Conservation (phyloP, 1,139 yeast species). For the Ogataea hybrid region DNA sequence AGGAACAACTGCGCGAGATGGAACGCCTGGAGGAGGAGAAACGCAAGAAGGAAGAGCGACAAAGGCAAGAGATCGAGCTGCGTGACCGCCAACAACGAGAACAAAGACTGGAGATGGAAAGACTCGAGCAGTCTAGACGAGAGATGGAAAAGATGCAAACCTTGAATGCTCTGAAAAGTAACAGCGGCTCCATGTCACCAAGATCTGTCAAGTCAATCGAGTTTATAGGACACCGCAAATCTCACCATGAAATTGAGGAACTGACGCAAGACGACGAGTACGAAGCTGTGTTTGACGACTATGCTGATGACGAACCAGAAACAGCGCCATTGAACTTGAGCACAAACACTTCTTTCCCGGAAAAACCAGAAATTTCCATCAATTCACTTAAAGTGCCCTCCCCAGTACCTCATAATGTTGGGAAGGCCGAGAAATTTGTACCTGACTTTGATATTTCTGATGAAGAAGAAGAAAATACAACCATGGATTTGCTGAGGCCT, state of each 20-base stretch:
- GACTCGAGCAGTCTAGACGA: background rate
- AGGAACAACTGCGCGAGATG: constrained; percentile 1
- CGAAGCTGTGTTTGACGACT: constrained; percentile 21
- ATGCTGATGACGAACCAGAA: constrained; percentile 18
- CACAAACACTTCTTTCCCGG: background rate
- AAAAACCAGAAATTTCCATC: constrained; percentile 3
- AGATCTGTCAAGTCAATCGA: constrained; percentile 20
- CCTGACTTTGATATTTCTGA: constrained; percentile 9
- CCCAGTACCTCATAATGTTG: background rate
- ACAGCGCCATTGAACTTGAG: constrained; percentile 25
- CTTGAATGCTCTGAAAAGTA: background rate
- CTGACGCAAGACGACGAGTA: constrained; percentile 19
- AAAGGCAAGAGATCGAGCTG: background rate
- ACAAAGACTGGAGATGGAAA: background rate
- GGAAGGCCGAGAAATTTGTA: constrained; percentile 9
- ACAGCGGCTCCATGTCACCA: constrained; percentile 9
- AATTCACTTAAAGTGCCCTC: constrained; percentile 1
- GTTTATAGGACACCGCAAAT: constrained; percentile 23
- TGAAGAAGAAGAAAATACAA: constrained; percentile 12
- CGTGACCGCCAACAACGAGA: background rate
- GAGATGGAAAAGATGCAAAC: background rate
- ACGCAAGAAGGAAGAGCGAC: constrained; percentile 3
- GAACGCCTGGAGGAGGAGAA: background rate
- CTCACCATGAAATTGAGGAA: constrained; percentile 20
- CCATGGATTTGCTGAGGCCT: constrained; percentile 14